A percentile compares a stretch with the other conserved stretches of the same genome.
These are phyloP conservation scores for Suillus spraguei DNA, from an alignment of 768 basidiomycete species.

Conservation along the genomic window DNA sequence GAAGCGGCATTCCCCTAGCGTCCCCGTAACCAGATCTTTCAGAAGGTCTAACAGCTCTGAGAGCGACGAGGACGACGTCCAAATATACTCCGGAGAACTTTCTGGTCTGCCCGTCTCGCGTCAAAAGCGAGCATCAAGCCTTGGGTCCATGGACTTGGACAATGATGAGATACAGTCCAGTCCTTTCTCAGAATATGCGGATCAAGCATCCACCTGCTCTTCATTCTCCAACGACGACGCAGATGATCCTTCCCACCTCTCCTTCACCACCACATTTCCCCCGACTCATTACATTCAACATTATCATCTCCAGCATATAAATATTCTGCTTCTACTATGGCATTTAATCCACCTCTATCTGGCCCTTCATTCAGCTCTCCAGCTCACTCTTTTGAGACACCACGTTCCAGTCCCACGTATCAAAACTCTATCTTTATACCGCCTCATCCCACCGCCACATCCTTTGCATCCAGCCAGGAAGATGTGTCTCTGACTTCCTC, in stretches of 20 bases:
- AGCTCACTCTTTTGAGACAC: constrained; percentile 14
- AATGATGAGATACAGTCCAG: constrained; percentile 21
- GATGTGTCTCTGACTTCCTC: constrained; percentile 22
- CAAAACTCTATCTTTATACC: constrained; percentile 15
- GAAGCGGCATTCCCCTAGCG: constrained; percentile 38
- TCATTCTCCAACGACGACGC: constrained; percentile 10
- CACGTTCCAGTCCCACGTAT: constrained; percentile 10
- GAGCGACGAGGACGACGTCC: constrained; percentile 55
- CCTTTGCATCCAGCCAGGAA: constrained; percentile 13
- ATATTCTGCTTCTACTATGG: constrained; percentile 28
- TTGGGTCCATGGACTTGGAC: constrained; percentile 46
- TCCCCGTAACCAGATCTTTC: constrained; percentile 16
- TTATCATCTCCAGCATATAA: constrained; percentile 28
- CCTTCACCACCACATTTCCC: constrained; percentile 2
- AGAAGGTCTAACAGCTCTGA: constrained; percentile 31
- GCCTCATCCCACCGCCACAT: constrained; percentile 17
- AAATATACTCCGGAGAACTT: constrained; percentile 46
- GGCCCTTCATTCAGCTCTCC: constrained; percentile 23
- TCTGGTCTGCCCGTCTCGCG: constrained; percentile 36
- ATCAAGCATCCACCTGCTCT: constrained; percentile 22
- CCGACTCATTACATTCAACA: constrained; percentile 23
- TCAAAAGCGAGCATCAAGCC: constrained; percentile 48
- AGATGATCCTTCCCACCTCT: neutral
- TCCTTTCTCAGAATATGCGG: constrained; percentile 16
- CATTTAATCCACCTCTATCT: constrained; percentile 24